Conservation (phyloP, 345 rosid genomes). For the Boechera stricta region DNA sequence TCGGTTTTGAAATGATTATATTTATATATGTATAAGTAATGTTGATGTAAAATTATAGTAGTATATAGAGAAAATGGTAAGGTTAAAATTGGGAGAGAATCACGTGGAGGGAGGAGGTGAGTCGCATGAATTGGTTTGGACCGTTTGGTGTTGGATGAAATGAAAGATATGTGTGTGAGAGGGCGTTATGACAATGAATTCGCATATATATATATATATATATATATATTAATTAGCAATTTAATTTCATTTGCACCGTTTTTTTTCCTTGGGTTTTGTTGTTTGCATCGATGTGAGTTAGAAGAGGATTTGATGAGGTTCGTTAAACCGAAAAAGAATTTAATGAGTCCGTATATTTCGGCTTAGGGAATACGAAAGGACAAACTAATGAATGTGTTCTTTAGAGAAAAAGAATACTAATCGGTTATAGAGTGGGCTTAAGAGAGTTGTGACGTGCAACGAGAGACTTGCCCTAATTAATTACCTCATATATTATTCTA, state of each 20-base stretch:
- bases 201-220: conserved; percentile 23
- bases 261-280: conserved; percentile 17
- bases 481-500: conserved; percentile 4
- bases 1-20: conserved; percentile 36
- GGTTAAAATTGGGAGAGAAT: conserved; percentile 47
- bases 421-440: conserved; percentile 33
- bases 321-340: conserved; percentile 36
- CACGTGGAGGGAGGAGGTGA: conserved; percentile 49
- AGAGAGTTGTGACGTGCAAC: conserved; percentile 30
- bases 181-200: conserved; percentile 42
- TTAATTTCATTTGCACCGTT: conserved; percentile 35
- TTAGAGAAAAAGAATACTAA: not conserved
- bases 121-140: conserved; percentile 31
- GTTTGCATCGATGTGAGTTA: conserved; percentile 38
- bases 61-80: conserved; percentile 15
- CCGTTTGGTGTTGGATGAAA: conserved; percentile 38
- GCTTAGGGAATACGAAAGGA: conserved; percentile 36
- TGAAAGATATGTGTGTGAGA: conserved; percentile 41
- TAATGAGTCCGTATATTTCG: conserved; percentile 40
- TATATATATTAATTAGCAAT: not conserved
- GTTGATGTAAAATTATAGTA: conserved; percentile 24
- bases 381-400: conserved; percentile 20
- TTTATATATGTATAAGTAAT: not conserved
- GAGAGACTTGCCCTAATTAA: conserved; percentile 19
- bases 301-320: conserved; percentile 33